phyloP scores from a whole-genome alignment of 768 basidiomycete genomes.

The Tylopilus intermedius region DNA sequence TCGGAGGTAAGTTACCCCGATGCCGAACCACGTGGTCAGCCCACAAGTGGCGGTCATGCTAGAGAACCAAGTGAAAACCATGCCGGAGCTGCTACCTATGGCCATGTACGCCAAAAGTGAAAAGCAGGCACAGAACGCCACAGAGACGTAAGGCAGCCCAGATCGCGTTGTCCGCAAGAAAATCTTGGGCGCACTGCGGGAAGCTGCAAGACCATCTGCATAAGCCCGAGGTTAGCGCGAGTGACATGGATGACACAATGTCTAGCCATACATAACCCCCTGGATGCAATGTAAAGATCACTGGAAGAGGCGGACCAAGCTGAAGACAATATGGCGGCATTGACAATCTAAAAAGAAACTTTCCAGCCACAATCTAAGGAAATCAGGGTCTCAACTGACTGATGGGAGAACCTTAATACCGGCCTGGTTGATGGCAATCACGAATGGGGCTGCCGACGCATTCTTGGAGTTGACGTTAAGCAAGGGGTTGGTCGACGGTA shows the following conservation, averaged over 20 bases:
- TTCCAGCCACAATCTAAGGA: not conserved
- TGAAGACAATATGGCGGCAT: constrained; percentile 29
- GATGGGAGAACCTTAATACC: constrained; percentile 51
- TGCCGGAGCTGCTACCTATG: constrained; percentile 29
- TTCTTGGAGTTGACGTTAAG: constrained; percentile 34
- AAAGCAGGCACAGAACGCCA: constrained; percentile 25
- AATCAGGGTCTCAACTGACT: constrained; percentile 19
- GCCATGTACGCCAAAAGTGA: constrained; percentile 37
- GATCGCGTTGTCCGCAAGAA: constrained; percentile 32
- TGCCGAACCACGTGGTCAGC: constrained; percentile 39
- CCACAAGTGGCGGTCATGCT: constrained; percentile 34
- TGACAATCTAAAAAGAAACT: not conserved
- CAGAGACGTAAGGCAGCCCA: constrained; percentile 43
- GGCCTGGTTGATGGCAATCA: constrained; percentile 45
- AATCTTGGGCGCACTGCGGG: constrained; percentile 35
- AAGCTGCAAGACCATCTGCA: constrained; percentile 47
- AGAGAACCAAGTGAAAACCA: constrained; percentile 39
- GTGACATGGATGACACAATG: not conserved
- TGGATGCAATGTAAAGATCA: constrained; percentile 33
- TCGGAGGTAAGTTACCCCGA: constrained; percentile 34
- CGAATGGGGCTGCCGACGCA: constrained; percentile 46
- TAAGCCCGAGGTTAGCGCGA: constrained; percentile 18
- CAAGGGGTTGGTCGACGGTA: constrained; percentile 38
- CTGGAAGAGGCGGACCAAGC: constrained; percentile 38
- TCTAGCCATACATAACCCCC: constrained; percentile 27